Conservation (phyloP, 192 early-diverging fungal species). For the Entophlyctis luteolus region DNA sequence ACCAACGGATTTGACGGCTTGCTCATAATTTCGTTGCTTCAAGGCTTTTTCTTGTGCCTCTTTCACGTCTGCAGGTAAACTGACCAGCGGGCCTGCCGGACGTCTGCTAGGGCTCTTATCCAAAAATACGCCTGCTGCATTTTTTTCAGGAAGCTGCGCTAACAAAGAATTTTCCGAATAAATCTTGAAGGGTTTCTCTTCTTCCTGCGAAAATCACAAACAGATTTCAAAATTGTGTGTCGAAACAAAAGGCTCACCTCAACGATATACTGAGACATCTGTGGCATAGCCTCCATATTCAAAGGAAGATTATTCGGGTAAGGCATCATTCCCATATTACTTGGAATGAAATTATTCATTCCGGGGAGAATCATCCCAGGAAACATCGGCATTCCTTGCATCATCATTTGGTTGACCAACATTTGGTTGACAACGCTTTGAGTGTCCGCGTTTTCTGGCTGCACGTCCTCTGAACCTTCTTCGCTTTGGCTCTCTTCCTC, state of each 20-base stretch:
- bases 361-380: background rate
- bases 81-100: slow-evolving; percentile 11
- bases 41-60: slow-evolving; percentile 22
- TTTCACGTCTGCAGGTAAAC: slow-evolving; percentile 18
- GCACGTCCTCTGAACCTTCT: background rate
- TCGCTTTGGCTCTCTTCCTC: background rate
- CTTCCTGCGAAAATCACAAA: background rate
- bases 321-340: background rate
- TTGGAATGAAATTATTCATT: slow-evolving; percentile 8
- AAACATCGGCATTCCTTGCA: slow-evolving; percentile 12
- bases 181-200: slow-evolving; percentile 21
- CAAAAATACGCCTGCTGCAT: slow-evolving; percentile 1
- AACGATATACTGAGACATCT: background rate
- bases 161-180: slow-evolving; percentile 24
- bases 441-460: too few species aligned
- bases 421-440: background rate
- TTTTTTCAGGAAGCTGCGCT: slow-evolving; percentile 23
- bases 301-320: background rate
- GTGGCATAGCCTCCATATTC: background rate
- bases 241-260: background rate
- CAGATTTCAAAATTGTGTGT: too few species aligned
- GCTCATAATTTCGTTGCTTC: slow-evolving; percentile 12
- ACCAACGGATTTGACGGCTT: slow-evolving; percentile 12
- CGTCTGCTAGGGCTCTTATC: slow-evolving; percentile 17
- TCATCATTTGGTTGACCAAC: slow-evolving; percentile 15